Percentiles rank a stretch among this genome's conserved stretches.
Conservation (phyloP, 73 alveolate species). For the Uronychia binucleata region DNA sequence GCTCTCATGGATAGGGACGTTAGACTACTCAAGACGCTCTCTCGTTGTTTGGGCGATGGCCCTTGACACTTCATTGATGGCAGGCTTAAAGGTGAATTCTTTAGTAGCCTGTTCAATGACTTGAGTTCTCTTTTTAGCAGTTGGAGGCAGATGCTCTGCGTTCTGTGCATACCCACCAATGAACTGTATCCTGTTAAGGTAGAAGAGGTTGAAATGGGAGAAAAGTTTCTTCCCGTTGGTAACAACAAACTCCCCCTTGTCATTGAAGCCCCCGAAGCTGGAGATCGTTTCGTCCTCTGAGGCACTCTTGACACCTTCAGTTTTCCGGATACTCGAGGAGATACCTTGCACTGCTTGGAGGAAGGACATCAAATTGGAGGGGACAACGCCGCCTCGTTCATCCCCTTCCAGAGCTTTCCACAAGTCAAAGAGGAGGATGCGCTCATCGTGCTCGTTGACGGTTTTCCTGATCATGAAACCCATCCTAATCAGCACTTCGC, state of each 20-base stretch:
- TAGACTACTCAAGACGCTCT: constrained; percentile 8
- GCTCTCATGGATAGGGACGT: constrained; percentile 21
- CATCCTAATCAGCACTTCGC: constrained; percentile 19
- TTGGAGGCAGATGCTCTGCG: neutral
- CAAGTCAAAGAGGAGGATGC: constrained; percentile 23
- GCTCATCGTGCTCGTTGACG: constrained; percentile 30
- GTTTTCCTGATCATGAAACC: constrained; percentile 24
- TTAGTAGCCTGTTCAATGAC: neutral
- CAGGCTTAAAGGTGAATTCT: constrained; percentile 11
- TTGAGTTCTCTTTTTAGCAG: neutral
- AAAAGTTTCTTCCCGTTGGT: constrained; percentile 13
- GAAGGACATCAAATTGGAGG: constrained; percentile 10
- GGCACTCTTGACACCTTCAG: neutral
- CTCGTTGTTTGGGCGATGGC: constrained; percentile 19
- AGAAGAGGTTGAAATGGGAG: constrained; percentile 33
- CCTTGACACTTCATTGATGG: constrained; percentile 17
- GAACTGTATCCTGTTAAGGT: constrained; percentile 34
- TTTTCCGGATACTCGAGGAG: constrained; percentile 3
- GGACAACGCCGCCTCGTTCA: constrained; percentile 17
- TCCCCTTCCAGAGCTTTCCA: constrained; percentile 40
- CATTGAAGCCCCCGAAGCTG: constrained; percentile 16
- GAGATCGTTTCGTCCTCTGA: constrained; percentile 6
- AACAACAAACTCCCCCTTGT: constrained; percentile 10
- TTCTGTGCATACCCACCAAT: constrained; percentile 6
- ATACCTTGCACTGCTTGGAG: constrained; percentile 27